Base-by-base conservation (phyloP, 2,329 filamentous ascomycete species). In the Ophiocordyceps camponoti-leonardi region DNA sequence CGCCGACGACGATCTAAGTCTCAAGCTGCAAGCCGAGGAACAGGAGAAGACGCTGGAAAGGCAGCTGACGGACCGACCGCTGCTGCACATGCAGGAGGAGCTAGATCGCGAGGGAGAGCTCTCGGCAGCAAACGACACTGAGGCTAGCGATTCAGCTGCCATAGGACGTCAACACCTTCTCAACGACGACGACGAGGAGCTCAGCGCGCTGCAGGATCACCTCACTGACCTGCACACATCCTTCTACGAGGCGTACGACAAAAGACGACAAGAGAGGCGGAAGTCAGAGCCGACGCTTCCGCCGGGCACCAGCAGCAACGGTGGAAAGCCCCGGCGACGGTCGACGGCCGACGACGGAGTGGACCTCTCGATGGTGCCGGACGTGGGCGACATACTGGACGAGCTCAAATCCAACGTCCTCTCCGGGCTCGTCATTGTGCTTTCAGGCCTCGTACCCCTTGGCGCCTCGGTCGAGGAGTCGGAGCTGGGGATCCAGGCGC, bases 81-180 rank as follows among this genome's bases (percentile, higher is more conserved):
- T 98, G 26, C 67, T 94, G n/a, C 86, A 92, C 58, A 83, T 94
- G 66, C 92, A 98, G 61, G 84, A 94, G 55, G 73, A 87, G 58
- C 72, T 95, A 20, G 92, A 98, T 56, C 84, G 86, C 53, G 84
- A 87, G 55, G 79, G 86, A 39, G 57, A 61, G 43, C 51, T 55
- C 18, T 48, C 50, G 37, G 51, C 56, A n/a, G 53, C 60, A 43
- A 52, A 52, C 1, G 20, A 49, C 2, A 2, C 26, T 10, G 56
- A 60, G 31, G 46, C 49, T 6, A 53, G 52, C 20, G 56, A 56
- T 5, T 44, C 56, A 16, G 42, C 60, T 0, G 53, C 60, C 11
- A 54, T 58, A 43, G 67, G 69, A 44, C 68, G 72, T 50, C 86
- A 94, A 56, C 83, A 86, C 51, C 68, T 96, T 11, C 74, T 98